These are phyloP conservation scores for Mimosa pudica DNA, from an alignment of 306 rosid species.

Conservation along the genomic window DNA sequence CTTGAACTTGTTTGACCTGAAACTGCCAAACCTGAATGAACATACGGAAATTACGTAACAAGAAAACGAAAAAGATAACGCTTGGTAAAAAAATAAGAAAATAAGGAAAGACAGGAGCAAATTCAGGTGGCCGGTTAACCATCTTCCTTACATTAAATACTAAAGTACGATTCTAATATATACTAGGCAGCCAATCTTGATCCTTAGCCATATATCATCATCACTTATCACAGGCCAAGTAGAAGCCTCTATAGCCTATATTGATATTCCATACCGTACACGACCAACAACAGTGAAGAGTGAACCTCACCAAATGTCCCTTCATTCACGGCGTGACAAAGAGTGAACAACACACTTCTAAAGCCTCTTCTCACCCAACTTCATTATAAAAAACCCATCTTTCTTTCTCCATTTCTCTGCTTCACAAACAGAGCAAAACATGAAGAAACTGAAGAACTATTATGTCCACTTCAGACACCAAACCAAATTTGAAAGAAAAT, in stretches of 20 bases:
- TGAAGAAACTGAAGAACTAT: constrained; percentile 68
- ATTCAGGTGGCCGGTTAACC: not conserved
- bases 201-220: not conserved
- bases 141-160: not conserved
- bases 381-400: not conserved
- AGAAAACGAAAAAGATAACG: not conserved
- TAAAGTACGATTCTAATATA: too few relatives aligned
- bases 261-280: not conserved
- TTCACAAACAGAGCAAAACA: constrained; percentile 1
- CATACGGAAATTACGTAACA: not conserved
- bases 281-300: not conserved
- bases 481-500: constrained; percentile 48
- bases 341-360: not conserved
- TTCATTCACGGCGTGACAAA: constrained; percentile 35
- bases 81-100: not conserved
- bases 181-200: too few relatives aligned
- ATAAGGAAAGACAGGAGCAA: not conserved
- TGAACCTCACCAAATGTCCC: constrained; percentile 26
- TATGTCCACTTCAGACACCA: constrained; percentile 55
- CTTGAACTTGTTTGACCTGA: too few relatives aligned
- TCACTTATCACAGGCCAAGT: not conserved
- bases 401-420: not conserved
- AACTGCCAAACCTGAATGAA: not conserved
- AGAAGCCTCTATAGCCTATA: not conserved
- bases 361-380: not conserved